phyloP scores from a whole-genome alignment of 139 green algal genomes.

The Picochlorum sp. region DNA sequence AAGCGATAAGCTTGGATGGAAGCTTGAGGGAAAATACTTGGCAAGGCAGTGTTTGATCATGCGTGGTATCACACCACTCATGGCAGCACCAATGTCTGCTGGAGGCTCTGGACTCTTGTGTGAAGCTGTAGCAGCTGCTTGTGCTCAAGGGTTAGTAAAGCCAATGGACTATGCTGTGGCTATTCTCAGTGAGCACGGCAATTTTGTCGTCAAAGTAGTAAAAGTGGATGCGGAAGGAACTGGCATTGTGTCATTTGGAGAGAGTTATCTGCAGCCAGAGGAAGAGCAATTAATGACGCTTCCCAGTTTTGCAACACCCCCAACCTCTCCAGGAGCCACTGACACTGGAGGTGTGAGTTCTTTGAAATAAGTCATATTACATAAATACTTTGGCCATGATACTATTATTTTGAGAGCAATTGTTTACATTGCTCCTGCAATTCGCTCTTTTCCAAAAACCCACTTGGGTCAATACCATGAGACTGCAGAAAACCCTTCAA shows the following conservation, averaged over 20 bases:
- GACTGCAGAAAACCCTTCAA: slow-evolving; percentile 9
- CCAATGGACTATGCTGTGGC: slow-evolving; percentile 63
- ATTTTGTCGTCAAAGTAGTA: slow-evolving; percentile 46
- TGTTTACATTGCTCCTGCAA: not conserved
- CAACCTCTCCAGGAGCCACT: too few relatives aligned
- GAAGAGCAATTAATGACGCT: too few relatives aligned
- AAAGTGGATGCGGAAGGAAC: not conserved
- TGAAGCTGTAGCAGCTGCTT: slow-evolving; percentile 32
- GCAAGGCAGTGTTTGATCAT: slow-evolving; percentile 40
- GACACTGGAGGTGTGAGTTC: too few relatives aligned
- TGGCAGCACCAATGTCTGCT: slow-evolving; percentile 39
- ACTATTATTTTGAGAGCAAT: slow-evolving; percentile 10
- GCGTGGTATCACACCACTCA: slow-evolving; percentile 40
- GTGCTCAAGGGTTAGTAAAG: slow-evolving; percentile 24
- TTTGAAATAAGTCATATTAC: too few relatives aligned
- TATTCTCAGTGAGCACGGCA: slow-evolving; percentile 41
- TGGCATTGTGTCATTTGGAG: not conserved
- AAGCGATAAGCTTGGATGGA: slow-evolving; percentile 25
- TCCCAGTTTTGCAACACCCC: too few relatives aligned
- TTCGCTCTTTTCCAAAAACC: slow-evolving; percentile 16
- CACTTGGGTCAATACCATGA: not conserved
- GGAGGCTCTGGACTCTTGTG: slow-evolving; percentile 26
- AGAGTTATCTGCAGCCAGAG: not conserved
- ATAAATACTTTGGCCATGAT: too few relatives aligned
- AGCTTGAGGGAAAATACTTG: slow-evolving; percentile 33